Evolutionary conservation across 2,329 filamentous ascomycete species (phyloP).

Genomic region (Ceratocystis lukuohia): DNA sequence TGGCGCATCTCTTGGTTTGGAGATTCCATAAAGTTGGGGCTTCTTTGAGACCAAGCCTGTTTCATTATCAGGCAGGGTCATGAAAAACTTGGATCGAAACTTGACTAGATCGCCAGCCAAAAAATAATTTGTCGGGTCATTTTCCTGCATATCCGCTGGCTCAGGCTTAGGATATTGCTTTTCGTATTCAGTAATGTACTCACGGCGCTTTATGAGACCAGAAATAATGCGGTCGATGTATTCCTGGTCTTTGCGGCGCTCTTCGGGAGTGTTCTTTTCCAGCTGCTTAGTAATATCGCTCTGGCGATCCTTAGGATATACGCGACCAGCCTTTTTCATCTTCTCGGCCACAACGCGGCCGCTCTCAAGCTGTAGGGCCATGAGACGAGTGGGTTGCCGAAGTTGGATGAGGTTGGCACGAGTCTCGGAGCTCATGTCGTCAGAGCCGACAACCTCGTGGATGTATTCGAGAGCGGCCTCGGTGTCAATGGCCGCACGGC

Average conservation of each 20-base stretch:
- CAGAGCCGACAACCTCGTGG: conserved; percentile 41
- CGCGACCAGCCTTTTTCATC: conserved; percentile 32
- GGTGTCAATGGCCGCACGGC: conserved; percentile 42
- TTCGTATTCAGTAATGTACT: conserved; percentile 1
- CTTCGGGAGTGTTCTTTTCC: neutral
- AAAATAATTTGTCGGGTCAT: conserved; percentile 14
- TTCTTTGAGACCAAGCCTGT: conserved; percentile 10
- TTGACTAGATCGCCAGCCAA: conserved; percentile 2
- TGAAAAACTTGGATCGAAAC: conserved; percentile 9
- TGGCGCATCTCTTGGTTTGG: neutral
- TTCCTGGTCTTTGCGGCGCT: conserved; percentile 4
- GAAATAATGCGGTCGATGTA: conserved; percentile 8
- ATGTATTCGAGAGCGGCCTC: conserved; percentile 49
- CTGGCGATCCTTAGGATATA: conserved; percentile 35
- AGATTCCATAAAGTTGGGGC: conserved; percentile 9
- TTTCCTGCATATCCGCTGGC: neutral
- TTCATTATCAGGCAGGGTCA: conserved; percentile 15
- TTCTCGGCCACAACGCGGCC: conserved; percentile 28
- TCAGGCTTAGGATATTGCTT: neutral
- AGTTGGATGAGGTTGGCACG: conserved; percentile 20
- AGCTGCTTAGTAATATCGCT: conserved; percentile 25
- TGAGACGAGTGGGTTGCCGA: conserved; percentile 30
- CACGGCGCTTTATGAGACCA: neutral
- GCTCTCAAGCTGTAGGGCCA: conserved; percentile 36
- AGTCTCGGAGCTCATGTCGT: conserved; percentile 23